Percentiles rank a stretch among this genome's conserved stretches.
Conservation (phyloP, 352 stramenopile species). For the Globisporangium camurandrum region DNA sequence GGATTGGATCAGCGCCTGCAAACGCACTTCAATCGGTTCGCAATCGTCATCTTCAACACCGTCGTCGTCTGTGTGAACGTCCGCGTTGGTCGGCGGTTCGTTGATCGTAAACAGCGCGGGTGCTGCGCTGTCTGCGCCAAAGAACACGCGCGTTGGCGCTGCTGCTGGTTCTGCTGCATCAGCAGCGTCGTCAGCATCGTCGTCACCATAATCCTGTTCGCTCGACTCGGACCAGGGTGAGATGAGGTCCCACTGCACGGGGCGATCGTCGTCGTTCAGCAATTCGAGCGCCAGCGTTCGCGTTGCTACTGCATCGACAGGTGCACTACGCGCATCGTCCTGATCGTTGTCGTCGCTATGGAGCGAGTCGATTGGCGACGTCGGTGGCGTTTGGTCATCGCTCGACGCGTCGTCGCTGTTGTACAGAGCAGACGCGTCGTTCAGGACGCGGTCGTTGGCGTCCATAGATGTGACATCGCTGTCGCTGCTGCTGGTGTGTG, state of each 20-base stretch:
- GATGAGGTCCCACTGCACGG: conserved; percentile 33
- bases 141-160: conserved; percentile 1
- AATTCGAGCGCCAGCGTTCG: not conserved
- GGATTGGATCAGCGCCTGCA: too few species aligned
- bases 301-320: too few species aligned
- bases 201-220: conserved; percentile 1
- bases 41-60: not conserved
- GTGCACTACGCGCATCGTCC: too few species aligned
- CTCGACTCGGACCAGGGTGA: conserved; percentile 37
- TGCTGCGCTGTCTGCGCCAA: not conserved
- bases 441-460: too few species aligned
- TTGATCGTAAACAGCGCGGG: not conserved
- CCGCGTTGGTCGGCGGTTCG: too few species aligned
- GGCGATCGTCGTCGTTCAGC: not conserved
- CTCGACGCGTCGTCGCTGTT: not conserved
- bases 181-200: not conserved
- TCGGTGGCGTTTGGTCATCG: not conserved
- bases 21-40: too few species aligned
- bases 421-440: too few species aligned
- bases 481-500: too few species aligned
- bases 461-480: too few species aligned
- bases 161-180: not conserved
- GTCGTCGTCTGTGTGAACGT: not conserved
- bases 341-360: not conserved
- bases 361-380: not conserved